phyloP scores from a whole-genome alignment of 352 stramenopile species.

The Phytophthora ramorum region DNA sequence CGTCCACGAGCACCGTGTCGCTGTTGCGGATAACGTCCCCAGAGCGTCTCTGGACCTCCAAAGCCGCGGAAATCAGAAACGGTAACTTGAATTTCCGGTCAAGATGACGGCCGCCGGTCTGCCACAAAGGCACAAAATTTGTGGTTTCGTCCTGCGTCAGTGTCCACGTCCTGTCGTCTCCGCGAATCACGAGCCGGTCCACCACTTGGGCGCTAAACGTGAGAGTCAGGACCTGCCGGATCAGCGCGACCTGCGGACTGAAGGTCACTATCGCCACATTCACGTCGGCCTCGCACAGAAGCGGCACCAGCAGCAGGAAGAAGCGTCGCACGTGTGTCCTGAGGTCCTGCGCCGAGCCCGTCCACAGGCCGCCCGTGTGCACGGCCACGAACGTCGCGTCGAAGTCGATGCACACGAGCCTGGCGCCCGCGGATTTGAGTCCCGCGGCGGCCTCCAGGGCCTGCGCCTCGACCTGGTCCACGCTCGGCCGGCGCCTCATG shows the following conservation, averaged over 20 bases:
- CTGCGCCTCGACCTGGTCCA: constrained; percentile 32
- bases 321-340: constrained; percentile 61
- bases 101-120: constrained; percentile 54
- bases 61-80: constrained; percentile 78
- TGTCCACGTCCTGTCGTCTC: constrained; percentile 69
- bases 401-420: constrained; percentile 87
- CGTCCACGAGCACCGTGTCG: constrained; percentile 83
- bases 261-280: constrained; percentile 86
- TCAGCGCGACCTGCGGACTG: constrained; percentile 73
- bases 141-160: constrained; percentile 52
- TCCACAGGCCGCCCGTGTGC: constrained; percentile 76
- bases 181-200: constrained; percentile 59
- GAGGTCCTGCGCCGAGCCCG: constrained; percentile 47
- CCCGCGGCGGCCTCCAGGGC: constrained; percentile 48
- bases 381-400: constrained; percentile 82
- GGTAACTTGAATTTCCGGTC: constrained; percentile 79
- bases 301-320: constrained; percentile 67
- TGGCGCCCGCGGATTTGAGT: constrained; percentile 49
- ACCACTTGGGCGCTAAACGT: constrained; percentile 53
- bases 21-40: constrained; percentile 50
- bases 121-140: constrained; percentile 65
- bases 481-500: constrained; percentile 37
- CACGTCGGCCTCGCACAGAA: constrained; percentile 45
- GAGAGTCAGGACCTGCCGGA: constrained; percentile 61
- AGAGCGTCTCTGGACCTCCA: constrained; percentile 38